phyloP scores from a whole-genome alignment of 106 monocot species.

The Agapanthus africanus region DNA sequence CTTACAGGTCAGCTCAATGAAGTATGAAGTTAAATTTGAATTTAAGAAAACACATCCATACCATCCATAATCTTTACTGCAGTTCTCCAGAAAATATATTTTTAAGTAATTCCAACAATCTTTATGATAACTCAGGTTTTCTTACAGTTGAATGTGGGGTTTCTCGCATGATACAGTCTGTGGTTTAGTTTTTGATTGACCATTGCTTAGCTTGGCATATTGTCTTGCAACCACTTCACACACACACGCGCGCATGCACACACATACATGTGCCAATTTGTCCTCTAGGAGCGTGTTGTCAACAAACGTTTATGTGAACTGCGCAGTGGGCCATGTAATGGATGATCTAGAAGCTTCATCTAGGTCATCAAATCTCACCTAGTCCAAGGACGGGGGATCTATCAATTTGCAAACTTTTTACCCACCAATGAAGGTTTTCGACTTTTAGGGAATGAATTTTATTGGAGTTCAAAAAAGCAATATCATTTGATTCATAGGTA shows the following conservation, averaged over 20 bases:
- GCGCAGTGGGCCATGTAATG: background rate
- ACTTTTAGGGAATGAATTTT: too few species aligned
- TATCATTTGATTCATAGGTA: background rate
- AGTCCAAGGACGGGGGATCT: background rate
- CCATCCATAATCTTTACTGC: background rate
- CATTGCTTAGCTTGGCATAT: background rate
- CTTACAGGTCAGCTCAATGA: slow-evolving; percentile 53
- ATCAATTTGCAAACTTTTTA: background rate
- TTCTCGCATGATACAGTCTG: background rate
- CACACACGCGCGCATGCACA: too few species aligned
- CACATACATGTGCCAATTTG: background rate
- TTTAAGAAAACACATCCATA: background rate
- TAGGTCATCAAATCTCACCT: background rate
- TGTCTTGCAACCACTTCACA: background rate
- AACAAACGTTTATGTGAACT: background rate
- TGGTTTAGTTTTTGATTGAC: background rate
- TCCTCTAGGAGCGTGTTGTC: background rate
- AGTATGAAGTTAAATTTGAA: background rate
- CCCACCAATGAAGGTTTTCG: too few species aligned
- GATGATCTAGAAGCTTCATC: background rate
- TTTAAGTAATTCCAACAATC: background rate
- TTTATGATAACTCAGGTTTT: background rate
- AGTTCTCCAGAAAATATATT: background rate
- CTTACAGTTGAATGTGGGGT: background rate
- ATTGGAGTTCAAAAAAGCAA: too few species aligned